Percentiles rank a stretch among this genome's conserved stretches.
phyloP scores from a whole-genome alignment of 2,329 filamentous ascomycete species.

The Ascochyta lentis region DNA sequence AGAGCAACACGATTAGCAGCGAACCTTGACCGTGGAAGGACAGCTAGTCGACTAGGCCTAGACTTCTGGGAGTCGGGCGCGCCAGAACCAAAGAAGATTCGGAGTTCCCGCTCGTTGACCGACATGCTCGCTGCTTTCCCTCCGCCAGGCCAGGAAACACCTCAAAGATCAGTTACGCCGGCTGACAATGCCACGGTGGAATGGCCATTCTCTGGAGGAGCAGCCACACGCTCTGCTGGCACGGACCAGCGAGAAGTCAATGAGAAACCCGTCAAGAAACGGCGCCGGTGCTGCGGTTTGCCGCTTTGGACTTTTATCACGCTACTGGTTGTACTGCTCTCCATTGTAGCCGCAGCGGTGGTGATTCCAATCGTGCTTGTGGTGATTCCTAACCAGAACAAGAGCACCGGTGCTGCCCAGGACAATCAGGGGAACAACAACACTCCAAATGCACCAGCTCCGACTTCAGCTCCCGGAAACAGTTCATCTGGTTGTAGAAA shows the following conservation, averaged over 20 bases:
- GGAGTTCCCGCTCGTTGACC: constrained; percentile 60
- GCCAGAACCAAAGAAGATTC: constrained; percentile 40
- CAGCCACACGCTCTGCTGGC: constrained; percentile 9
- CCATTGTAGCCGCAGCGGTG: constrained; percentile 80
- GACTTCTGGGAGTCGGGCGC: constrained; percentile 54
- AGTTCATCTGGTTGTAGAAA: constrained; percentile 70
- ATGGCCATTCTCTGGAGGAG: constrained; percentile 37
- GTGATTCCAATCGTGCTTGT: constrained; percentile 76
- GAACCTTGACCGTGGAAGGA: constrained; percentile 83
- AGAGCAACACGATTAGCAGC: constrained; percentile 85
- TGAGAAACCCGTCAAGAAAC: constrained; percentile 43
- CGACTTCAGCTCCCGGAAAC: constrained; percentile 28
- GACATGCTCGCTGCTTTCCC: constrained; percentile 72
- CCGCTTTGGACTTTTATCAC: constrained; percentile 79
- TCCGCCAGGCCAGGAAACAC: constrained; percentile 61
- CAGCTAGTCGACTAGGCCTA: constrained; percentile 64
- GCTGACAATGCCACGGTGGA: constrained; percentile 30
- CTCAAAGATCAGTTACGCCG: constrained; percentile 39
- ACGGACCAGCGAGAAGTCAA: constrained; percentile 19
- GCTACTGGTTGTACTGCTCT: constrained; percentile 68
- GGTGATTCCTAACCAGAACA: constrained; percentile 60
- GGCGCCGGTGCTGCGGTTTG: constrained; percentile 81
- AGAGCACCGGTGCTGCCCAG: constrained; percentile 28
- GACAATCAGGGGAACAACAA: constrained; percentile 29
- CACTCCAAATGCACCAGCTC: constrained; percentile 23